phyloP scores from a whole-genome alignment of 148 eudicot genomes.

The Suaeda aralocaspica region DNA sequence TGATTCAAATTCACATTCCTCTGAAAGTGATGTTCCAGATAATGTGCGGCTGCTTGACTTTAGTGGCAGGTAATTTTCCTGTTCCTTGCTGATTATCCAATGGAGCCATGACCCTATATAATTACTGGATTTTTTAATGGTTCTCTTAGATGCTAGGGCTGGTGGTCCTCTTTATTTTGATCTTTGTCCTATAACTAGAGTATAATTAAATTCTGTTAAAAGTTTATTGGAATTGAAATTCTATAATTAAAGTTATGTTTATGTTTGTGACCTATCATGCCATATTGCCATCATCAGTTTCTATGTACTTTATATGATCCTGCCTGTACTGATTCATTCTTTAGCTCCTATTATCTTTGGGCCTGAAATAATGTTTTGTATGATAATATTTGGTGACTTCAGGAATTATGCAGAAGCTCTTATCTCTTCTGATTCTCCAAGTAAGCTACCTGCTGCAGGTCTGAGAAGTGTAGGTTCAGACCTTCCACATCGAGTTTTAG shows the following conservation, averaged over 20 bases:
- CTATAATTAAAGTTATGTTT: not conserved
- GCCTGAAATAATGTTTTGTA: not conserved
- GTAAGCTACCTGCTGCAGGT: slow-evolving; percentile 24
- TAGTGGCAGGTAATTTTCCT: slow-evolving; percentile 48
- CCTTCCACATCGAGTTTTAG: slow-evolving; percentile 67
- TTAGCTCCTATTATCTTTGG: not conserved
- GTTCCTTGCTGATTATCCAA: not conserved
- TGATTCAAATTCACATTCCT: slow-evolving; percentile 66
- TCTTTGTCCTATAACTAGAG: not conserved
- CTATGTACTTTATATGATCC: not conserved
- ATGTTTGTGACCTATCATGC: no score
- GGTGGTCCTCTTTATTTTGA: not conserved
- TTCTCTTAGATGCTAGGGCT: not conserved
- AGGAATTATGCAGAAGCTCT: slow-evolving; percentile 65
- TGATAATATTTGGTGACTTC: slow-evolving; percentile 19
- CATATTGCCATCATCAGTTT: not conserved
- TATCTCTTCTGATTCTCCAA: slow-evolving; percentile 41
- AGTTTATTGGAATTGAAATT: not conserved
- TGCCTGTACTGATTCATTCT: not conserved
- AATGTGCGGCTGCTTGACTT: slow-evolving; percentile 35
- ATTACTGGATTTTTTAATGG: no score
- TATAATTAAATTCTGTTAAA: no score
- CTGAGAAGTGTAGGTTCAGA: slow-evolving; percentile 35
- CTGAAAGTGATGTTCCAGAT: slow-evolving; percentile 58
- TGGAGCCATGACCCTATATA: not conserved